Evolutionary conservation across 768 basidiomycete genomes (phyloP).

Genomic region (Naganishia vaughanmartiniae): DNA sequence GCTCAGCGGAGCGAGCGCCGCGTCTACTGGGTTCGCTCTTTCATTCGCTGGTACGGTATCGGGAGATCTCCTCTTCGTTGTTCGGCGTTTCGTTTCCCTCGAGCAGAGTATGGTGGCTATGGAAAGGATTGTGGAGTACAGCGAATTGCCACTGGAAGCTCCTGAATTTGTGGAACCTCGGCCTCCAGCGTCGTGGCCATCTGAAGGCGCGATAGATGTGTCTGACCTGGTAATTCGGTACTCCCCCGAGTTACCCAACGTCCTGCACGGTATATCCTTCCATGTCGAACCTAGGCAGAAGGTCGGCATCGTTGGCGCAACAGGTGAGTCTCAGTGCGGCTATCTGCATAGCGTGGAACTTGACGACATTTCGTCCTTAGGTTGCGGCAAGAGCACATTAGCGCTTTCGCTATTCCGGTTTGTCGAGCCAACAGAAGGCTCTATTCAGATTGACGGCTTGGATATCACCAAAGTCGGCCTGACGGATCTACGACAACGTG

Average conservation of each 20-base stretch:
- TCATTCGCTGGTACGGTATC: constrained; percentile 78
- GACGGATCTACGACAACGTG: constrained; percentile 70
- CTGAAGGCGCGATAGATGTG: constrained; percentile 56
- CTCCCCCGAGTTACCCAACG: constrained; percentile 77
- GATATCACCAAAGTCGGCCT: constrained; percentile 77
- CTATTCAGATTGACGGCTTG: constrained; percentile 71
- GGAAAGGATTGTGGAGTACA: constrained; percentile 87
- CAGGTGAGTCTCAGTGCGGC: constrained; percentile 52
- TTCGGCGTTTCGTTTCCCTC: constrained; percentile 62
- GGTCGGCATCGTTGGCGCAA: constrained; percentile 57
- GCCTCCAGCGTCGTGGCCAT: constrained; percentile 77
- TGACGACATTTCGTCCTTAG: constrained; percentile 51
- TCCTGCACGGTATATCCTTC: constrained; percentile 76
- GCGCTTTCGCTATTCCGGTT: constrained; percentile 84
- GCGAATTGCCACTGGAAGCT: constrained; percentile 57
- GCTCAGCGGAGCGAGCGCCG: constrained; percentile 70
- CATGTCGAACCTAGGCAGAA: constrained; percentile 72
- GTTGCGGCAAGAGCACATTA: constrained; percentile 42
- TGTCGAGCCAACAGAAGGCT: constrained; percentile 77
- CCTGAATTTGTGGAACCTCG: constrained; percentile 82
- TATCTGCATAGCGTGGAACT: not conserved
- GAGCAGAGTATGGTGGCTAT: constrained; percentile 83
- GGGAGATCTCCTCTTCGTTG: constrained; percentile 61
- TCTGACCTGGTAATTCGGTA: constrained; percentile 44
- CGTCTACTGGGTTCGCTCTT: constrained; percentile 80